These are phyloP conservation scores for Populus deltoides DNA, from an alignment of 345 rosid species.

Conservation along the genomic window DNA sequence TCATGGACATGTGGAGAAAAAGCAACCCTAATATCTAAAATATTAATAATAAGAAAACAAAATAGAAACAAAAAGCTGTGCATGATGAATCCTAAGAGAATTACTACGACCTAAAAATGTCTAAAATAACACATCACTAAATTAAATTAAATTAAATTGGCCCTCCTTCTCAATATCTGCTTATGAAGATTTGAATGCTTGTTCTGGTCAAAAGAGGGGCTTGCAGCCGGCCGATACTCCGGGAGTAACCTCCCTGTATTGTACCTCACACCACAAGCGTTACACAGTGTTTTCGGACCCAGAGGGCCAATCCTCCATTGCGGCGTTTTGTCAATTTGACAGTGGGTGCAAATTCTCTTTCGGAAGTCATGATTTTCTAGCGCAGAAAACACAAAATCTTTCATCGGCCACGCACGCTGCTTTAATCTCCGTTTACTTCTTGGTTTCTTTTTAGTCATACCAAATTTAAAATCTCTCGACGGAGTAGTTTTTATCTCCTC, in stretches of 20 bases:
- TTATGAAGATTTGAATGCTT: slow-evolving; percentile 6
- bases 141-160: background rate
- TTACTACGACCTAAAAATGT: background rate
- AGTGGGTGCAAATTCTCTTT: background rate
- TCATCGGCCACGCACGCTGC: background rate
- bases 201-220: background rate
- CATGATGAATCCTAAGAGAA: background rate
- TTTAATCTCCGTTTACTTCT: background rate
- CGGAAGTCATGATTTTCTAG: background rate
- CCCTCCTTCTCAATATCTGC: background rate
- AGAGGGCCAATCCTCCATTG: slow-evolving; percentile 5
- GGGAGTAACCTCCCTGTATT: slow-evolving; percentile 1
- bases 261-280: slow-evolving; percentile 7
- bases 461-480: background rate
- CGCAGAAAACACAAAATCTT: background rate
- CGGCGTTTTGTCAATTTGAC: background rate
- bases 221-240: slow-evolving; percentile 8
- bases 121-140: background rate
- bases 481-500: background rate
- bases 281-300: slow-evolving; percentile 6
- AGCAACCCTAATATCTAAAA: no score
- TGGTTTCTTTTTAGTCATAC: background rate
- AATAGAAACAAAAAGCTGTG: no score
- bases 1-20: no score
- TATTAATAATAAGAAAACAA: no score